These are phyloP conservation scores for Neofusicoccum sp. DNA, from an alignment of 2,329 filamentous ascomycete genomes.

Conservation along the genomic window DNA sequence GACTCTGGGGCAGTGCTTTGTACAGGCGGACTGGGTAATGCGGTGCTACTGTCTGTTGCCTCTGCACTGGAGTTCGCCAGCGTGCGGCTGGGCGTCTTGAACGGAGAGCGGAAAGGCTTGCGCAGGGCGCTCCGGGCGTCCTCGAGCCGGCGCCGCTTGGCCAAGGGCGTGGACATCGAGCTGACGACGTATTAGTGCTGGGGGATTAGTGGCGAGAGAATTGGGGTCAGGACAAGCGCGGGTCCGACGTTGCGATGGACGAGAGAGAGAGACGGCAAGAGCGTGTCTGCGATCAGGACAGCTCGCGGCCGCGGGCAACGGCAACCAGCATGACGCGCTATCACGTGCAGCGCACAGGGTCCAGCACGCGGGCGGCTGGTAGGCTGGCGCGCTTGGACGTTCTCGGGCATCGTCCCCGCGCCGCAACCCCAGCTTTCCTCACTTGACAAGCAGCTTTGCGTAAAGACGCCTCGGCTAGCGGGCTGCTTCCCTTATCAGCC, in stretches of 20 bases:
- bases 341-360: too few relatives aligned
- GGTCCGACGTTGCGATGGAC: constrained; percentile 1
- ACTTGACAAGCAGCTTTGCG: constrained; percentile 8
- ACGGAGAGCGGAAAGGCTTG: constrained; percentile 73
- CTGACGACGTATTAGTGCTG: constrained; percentile 14
- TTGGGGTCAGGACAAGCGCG: background rate
- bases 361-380: too few relatives aligned
- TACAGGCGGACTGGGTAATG: constrained; percentile 9
- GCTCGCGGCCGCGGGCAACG: background rate
- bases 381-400: background rate
- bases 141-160: constrained; percentile 67
- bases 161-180: constrained; percentile 53
- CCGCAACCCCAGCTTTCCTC: background rate
- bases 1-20: constrained; percentile 7
- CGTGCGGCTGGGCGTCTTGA: constrained; percentile 47
- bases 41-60: constrained; percentile 3
- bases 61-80: constrained; percentile 5
- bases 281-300: background rate
- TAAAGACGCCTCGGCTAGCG: constrained; percentile 8
- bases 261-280: background rate
- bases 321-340: too few relatives aligned
- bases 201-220: constrained; percentile 8
- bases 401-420: constrained; percentile 3
- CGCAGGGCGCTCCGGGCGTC: constrained; percentile 60
- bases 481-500: constrained; percentile 5